phyloP scores from a whole-genome alignment of 2,329 filamentous ascomycete species.

The Herpomyces periplanetae region DNA sequence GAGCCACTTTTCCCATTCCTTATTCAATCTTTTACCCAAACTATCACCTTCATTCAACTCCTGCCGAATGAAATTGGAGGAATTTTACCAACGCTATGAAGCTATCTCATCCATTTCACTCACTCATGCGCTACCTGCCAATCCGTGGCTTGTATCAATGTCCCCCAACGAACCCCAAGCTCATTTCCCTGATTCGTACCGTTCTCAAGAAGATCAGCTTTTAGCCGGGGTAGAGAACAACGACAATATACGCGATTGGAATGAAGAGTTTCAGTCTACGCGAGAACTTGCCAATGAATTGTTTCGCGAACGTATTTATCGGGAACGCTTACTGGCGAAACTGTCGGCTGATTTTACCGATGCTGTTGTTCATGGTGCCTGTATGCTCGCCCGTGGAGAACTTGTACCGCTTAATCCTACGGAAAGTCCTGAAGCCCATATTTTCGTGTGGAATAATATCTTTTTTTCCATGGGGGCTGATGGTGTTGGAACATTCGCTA shows the following conservation, averaged over 20 bases:
- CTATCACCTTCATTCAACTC: conserved; percentile 47
- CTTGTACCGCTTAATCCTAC: conserved; percentile 79
- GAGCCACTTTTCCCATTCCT: conserved; percentile 37
- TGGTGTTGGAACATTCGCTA: conserved; percentile 81
- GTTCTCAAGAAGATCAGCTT: conserved; percentile 68
- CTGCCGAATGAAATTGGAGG: conserved; percentile 36
- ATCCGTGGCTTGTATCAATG: conserved; percentile 54
- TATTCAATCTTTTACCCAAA: conserved; percentile 34
- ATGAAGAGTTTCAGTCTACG: conserved; percentile 91
- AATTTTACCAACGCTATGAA: conserved; percentile 48
- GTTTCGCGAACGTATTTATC: conserved; percentile 78
- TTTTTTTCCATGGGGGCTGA: conserved; percentile 97
- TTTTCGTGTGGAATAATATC: conserved; percentile 97
- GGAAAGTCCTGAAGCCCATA: conserved; percentile 64
- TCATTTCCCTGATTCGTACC: conserved; percentile 46
- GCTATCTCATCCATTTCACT: conserved; percentile 76
- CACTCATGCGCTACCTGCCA: conserved; percentile 64
- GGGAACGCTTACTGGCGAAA: conserved; percentile 70
- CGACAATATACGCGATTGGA: conserved; percentile 86
- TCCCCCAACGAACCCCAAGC: conserved; percentile 19
- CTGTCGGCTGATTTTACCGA: conserved; percentile 94
- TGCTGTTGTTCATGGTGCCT: conserved; percentile 58
- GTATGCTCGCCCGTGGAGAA: conserved; percentile 66
- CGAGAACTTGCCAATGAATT: conserved; percentile 70
- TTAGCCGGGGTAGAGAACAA: conserved; percentile 68